Evolutionary conservation across 768 basidiomycete genomes (phyloP).

Genomic region (Kwoniella bestiolae): DNA sequence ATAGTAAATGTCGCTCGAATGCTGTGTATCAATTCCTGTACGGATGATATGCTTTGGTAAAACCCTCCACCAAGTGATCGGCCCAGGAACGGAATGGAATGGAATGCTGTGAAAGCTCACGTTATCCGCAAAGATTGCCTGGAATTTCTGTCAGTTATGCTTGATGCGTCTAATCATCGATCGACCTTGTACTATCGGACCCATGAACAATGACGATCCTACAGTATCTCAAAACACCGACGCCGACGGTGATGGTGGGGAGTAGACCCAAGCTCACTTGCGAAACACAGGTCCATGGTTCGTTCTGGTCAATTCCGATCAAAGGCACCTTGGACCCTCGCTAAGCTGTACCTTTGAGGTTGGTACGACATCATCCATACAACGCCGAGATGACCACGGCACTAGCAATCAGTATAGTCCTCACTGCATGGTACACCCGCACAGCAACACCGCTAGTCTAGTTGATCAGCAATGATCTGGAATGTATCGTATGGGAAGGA

Average conservation of each 20-base stretch:
- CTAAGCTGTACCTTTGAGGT: not conserved
- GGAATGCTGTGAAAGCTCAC: not conserved
- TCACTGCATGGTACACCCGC: not conserved
- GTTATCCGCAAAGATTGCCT: not conserved
- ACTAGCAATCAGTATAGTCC: not conserved
- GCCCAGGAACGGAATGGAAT: not conserved
- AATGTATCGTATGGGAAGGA: too few relatives aligned
- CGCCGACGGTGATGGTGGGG: not conserved
- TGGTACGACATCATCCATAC: not conserved
- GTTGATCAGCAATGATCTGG: not conserved
- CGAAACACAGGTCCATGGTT: too few relatives aligned
- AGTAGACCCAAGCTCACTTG: too few relatives aligned
- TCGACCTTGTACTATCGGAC: too few relatives aligned
- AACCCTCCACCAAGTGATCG: too few relatives aligned
- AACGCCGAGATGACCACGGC: not conserved
- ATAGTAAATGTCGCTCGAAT: not conserved
- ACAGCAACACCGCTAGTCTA: constrained; percentile 4
- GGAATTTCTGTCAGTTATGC: too few relatives aligned
- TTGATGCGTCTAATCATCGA: not conserved
- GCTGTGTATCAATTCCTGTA: not conserved
- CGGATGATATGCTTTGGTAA: not conserved
- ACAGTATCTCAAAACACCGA: not conserved
- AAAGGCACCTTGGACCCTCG: not conserved
- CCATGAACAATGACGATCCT: not conserved
- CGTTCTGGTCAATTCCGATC: not conserved